phyloP scores from a whole-genome alignment of 768 basidiomycete species.

The Suillus hirtellus region DNA sequence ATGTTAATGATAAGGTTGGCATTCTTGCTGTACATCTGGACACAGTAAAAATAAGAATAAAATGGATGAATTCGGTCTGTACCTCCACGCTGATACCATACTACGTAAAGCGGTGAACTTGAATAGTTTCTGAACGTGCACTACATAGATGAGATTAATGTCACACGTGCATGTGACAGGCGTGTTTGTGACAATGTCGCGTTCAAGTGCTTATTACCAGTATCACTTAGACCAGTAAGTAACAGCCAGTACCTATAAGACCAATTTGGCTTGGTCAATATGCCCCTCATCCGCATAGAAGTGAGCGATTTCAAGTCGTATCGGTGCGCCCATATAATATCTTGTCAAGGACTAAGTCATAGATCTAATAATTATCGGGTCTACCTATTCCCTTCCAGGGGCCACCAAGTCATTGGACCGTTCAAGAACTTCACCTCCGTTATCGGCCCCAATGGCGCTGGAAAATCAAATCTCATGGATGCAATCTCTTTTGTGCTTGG shows the following conservation, averaged over 20 bases:
- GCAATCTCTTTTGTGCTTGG: constrained; percentile 99
- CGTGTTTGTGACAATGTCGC: constrained; percentile 5
- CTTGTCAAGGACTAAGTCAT: neutral
- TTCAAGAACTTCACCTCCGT: constrained; percentile 94
- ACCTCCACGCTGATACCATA: neutral
- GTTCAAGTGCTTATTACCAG: neutral
- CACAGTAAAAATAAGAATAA: no score
- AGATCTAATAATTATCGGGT: constrained; percentile 11
- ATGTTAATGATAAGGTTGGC: no score
- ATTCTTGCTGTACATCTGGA: no score
- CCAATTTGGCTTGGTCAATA: constrained; percentile 28
- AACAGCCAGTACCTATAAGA: neutral
- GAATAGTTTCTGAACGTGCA: neutral
- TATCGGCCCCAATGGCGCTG: constrained; percentile 98
- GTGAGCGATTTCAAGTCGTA: constrained; percentile 98
- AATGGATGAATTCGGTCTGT: neutral
- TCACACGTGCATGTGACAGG: constrained; percentile 1
- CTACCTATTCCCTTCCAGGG: constrained; percentile 38
- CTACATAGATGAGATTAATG: neutral
- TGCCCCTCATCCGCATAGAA: constrained; percentile 87
- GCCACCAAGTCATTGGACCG: constrained; percentile 85
- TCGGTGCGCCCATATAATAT: constrained; percentile 43
- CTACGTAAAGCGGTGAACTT: neutral
- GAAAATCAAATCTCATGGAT: constrained; percentile 99
- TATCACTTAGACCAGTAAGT: neutral